phyloP scores from a whole-genome alignment of 2,329 filamentous ascomycete species.

The Xylariaceae sp. region DNA sequence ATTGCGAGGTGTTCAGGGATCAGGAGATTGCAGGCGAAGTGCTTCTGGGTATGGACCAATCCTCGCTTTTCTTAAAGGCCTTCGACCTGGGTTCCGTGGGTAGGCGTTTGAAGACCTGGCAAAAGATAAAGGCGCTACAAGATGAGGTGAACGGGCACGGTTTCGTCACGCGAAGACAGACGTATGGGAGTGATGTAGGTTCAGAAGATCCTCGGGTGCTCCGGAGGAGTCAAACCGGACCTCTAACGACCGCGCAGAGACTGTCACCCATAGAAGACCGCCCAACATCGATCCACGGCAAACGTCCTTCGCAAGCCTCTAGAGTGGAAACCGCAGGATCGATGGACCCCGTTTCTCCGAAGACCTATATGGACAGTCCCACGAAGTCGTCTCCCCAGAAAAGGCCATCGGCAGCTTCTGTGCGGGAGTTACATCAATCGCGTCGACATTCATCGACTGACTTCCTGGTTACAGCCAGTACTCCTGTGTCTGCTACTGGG shows the following conservation, averaged over 20 bases:
- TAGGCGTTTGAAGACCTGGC: constrained; percentile 86
- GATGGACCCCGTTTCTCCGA: constrained; percentile 39
- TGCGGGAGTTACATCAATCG: constrained; percentile 76
- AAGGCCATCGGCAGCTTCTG: constrained; percentile 72
- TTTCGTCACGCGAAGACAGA: constrained; percentile 44
- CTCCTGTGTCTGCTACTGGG: constrained; percentile 30
- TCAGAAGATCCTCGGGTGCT: constrained; percentile 45
- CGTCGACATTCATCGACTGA: constrained; percentile 86
- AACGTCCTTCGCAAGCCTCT: constrained; percentile 50
- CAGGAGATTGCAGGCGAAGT: constrained; percentile 96
- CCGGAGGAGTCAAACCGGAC: constrained; percentile 52
- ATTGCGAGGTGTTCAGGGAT: constrained; percentile 90
- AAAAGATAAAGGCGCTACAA: constrained; percentile 88
- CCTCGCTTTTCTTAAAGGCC: constrained; percentile 89
- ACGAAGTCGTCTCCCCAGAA: constrained; percentile 47
- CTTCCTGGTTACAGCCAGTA: constrained; percentile 45
- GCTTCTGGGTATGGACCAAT: constrained; percentile 88
- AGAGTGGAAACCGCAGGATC: constrained; percentile 43
- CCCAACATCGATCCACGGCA: constrained; percentile 43
- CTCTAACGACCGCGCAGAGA: constrained; percentile 47
- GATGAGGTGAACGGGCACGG: constrained; percentile 66
- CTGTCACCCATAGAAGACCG: constrained; percentile 40
- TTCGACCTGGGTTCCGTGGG: constrained; percentile 92
- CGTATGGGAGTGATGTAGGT: constrained; percentile 53
- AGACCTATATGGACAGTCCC: constrained; percentile 40